Evolutionary conservation across 306 rosid species (phyloP).

Genomic region (Lathyrus aphaca): DNA sequence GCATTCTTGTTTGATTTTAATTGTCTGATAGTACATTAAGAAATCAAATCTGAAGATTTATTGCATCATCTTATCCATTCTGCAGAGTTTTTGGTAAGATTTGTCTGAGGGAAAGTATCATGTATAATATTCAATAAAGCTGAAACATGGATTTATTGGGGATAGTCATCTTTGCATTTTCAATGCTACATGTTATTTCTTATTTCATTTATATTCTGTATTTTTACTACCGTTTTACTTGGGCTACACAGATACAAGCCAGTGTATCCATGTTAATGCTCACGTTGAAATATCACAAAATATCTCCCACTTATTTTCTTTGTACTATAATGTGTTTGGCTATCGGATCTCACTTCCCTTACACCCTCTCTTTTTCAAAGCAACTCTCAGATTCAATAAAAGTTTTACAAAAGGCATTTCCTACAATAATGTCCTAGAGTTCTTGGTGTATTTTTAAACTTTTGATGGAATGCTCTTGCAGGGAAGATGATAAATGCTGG

Average conservation of each 20-base stretch:
- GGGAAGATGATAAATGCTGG: conserved; percentile 96
- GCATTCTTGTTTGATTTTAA: conserved; percentile 22
- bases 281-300: conserved; percentile 2
- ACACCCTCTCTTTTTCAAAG: neutral
- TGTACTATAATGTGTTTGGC: neutral
- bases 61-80: conserved; percentile 8
- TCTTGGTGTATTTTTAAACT: conserved; percentile 5
- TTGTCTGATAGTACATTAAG: neutral
- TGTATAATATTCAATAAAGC: neutral
- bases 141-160: neutral
- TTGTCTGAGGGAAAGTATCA: conserved; percentile 20
- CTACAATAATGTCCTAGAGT: neutral
- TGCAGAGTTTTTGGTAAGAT: conserved; percentile 25
- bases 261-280: conserved; percentile 5
- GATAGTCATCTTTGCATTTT: conserved; percentile 2
- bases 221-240: neutral
- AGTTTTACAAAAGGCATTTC: conserved; percentile 8
- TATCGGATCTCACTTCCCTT: neutral
- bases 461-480: conserved; percentile 46
- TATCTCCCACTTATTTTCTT: neutral
- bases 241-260: neutral
- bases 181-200: conserved; percentile 5
- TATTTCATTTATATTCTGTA: conserved; percentile 8
- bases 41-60: neutral
- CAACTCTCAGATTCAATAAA: conserved; percentile 1